These are phyloP conservation scores for Pyricularia pennisetigena DNA, from an alignment of 2,329 filamentous ascomycete species.

Conservation along the genomic window DNA sequence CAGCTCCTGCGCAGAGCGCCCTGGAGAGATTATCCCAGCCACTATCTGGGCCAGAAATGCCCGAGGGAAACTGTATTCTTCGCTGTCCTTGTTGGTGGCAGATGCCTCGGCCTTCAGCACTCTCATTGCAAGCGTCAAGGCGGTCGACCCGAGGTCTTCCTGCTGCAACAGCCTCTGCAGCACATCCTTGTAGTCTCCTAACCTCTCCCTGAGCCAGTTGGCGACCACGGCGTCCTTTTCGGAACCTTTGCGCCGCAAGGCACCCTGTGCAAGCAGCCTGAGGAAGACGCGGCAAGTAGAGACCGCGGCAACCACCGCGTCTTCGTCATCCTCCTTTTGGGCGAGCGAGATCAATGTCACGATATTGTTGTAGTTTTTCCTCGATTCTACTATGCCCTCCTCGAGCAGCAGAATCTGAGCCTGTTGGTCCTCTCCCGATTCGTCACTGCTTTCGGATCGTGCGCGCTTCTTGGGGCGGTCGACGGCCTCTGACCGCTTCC, in stretches of 20 bases:
- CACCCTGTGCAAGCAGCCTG: constrained; percentile 65
- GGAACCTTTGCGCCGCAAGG: constrained; percentile 53
- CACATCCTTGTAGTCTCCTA: constrained; percentile 58
- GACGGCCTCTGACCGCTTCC: constrained; percentile 36
- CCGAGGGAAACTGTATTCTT: constrained; percentile 59
- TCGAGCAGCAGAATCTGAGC: constrained; percentile 67
- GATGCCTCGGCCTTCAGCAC: constrained; percentile 65
- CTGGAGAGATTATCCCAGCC: constrained; percentile 42
- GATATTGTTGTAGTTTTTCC: constrained; percentile 89
- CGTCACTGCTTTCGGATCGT: constrained; percentile 36
- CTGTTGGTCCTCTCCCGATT: constrained; percentile 42
- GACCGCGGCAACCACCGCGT: constrained; percentile 56
- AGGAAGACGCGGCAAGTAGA: constrained; percentile 82
- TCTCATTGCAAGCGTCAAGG: constrained; percentile 72
- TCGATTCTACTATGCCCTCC: constrained; percentile 72
- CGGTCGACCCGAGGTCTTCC: constrained; percentile 53
- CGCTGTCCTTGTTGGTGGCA: constrained; percentile 33
- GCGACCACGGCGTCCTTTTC: constrained; percentile 68
- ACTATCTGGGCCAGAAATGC: constrained; percentile 58
- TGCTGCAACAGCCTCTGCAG: constrained; percentile 52
- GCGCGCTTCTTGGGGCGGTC: constrained; percentile 40
- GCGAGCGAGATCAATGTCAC: constrained; percentile 56
- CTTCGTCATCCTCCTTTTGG: constrained; percentile 36
- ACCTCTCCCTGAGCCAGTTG: constrained; percentile 68
- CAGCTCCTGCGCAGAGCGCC: constrained; percentile 47